phyloP scores from a whole-genome alignment of 2,329 filamentous ascomycete species.

The Mariannaea sp. region DNA sequence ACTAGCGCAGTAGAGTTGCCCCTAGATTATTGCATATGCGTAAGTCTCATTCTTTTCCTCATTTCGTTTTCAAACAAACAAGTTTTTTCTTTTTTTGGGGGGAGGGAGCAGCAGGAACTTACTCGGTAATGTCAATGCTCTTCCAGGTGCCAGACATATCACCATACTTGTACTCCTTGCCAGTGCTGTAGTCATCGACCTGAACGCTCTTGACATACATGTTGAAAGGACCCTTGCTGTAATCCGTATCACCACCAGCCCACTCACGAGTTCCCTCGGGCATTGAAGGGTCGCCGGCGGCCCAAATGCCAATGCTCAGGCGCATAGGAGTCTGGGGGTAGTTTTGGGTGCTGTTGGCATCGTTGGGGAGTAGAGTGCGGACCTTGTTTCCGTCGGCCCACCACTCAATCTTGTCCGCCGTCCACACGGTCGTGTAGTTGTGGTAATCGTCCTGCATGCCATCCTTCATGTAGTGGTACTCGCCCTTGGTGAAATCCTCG shows the following conservation, averaged over 20 bases:
- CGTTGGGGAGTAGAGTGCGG: conserved; percentile 64
- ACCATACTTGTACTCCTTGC: conserved; percentile 68
- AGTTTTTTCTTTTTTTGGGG: not conserved
- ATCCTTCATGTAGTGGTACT: conserved; percentile 59
- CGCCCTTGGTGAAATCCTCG: conserved; percentile 66
- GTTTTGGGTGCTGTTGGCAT: conserved; percentile 64
- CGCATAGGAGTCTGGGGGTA: conserved; percentile 81
- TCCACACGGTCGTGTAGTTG: conserved; percentile 81
- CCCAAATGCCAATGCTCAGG: conserved; percentile 69
- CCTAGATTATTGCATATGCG: conserved; percentile 40
- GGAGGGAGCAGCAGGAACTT: conserved; percentile 38
- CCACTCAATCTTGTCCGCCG: conserved; percentile 67
- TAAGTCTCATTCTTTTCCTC: not conserved
- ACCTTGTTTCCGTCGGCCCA: conserved; percentile 70
- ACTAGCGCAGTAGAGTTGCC: conserved; percentile 62
- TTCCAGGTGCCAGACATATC: conserved; percentile 65
- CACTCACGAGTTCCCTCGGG: conserved; percentile 65
- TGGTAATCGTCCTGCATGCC: conserved; percentile 66
- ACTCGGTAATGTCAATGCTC: conserved; percentile 64
- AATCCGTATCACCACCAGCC: conserved; percentile 74
- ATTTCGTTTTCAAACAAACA: no score
- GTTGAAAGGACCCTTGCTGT: conserved; percentile 66
- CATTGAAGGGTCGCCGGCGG: conserved; percentile 62
- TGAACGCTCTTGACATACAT: conserved; percentile 71
- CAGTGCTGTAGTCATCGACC: conserved; percentile 63